phyloP scores from a whole-genome alignment of 768 basidiomycete genomes.

The Russula compacta region DNA sequence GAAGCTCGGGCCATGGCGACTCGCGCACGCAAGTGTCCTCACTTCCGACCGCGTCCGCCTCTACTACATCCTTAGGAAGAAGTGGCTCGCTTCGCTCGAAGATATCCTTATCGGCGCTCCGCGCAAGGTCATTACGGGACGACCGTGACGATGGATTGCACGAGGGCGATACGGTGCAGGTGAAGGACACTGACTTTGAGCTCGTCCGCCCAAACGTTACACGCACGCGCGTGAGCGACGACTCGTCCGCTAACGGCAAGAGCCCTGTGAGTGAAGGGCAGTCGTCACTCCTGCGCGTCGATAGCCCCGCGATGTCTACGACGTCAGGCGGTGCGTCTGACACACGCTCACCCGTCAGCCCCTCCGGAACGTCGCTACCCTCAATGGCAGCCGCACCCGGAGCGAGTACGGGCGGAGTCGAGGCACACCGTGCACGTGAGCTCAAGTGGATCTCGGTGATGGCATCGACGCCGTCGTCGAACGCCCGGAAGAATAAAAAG shows the following conservation, averaged over 20 bases:
- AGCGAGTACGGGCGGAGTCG: conserved; percentile 19
- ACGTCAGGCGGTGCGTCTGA: conserved; percentile 22
- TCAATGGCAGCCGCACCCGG: neutral
- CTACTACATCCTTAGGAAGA: conserved; percentile 27
- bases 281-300: conserved; percentile 22
- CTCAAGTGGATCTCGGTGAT: conserved; percentile 65
- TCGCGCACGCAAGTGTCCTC: conserved; percentile 32
- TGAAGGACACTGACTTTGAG: conserved; percentile 77
- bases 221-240: conserved; percentile 42
- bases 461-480: conserved; percentile 44
- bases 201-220: conserved; percentile 56
- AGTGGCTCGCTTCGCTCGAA: conserved; percentile 43
- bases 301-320: conserved; percentile 27
- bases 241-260: conserved; percentile 30
- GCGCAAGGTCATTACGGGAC: conserved; percentile 31
- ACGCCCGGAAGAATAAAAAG: conserved; percentile 73
- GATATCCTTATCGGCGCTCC: conserved; percentile 59
- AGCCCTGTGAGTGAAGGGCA: conserved; percentile 12
- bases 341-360: conserved; percentile 16
- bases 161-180: conserved; percentile 48
- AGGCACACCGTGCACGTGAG: conserved; percentile 70
- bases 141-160: conserved; percentile 25
- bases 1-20: conserved; percentile 30
- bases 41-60: conserved; percentile 30
- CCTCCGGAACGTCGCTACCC: neutral